Evolutionary conservation across 1,284 basidiomycete species (phyloP), one percentile per base, ranked within the genome.

Genomic region (Blastosporella zonata): DNA sequence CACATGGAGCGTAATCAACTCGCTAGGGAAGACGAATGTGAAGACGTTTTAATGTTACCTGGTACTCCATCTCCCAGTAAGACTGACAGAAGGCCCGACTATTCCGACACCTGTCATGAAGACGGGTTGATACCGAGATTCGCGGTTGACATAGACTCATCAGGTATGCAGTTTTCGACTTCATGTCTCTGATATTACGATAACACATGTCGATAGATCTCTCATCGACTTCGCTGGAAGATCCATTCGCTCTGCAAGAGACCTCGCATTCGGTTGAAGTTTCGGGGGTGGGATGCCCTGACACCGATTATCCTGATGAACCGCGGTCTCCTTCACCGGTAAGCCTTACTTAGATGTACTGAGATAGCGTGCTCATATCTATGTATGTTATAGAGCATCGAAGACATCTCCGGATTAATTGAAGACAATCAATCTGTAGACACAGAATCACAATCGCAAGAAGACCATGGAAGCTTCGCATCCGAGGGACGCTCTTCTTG

Each of bases 21-120:
- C 38, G 69, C 70, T 2, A 67, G 65, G 44, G 68, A 69, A 34
- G 66, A 67, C n/a, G 60, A 65, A 18, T 69, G 68, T 29, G 63
- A 70, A 2, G 74, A 75, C 54, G 67, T 79, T 6, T 64, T 64
- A 15, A 73, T 75, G 67, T 67, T 84, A 9, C 82, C 83, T n/a
- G 74, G 72, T 0, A 83, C 79, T 23, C 82, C 84, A 0, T 83
- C 81, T 2, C 81, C 81, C 1, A 67, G 73, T 46, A 83, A 80
- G 47, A 39, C 20, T 27, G 17, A 20, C 13, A 53, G 46, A 37
- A 59, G 50, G n/a, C 33, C 52, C 23, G 46, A 38, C 10, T 25
- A 28, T 18, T 47, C 59, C 29, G 54, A 59, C 1, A 46, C 54
- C 1, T 60, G 53, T 6, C 53, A 47, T 7, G 63, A 63, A 25